Evolutionary conservation across 192 early-diverging fungal species (phyloP).

Genomic region (Spizellomyces punctatus): DNA sequence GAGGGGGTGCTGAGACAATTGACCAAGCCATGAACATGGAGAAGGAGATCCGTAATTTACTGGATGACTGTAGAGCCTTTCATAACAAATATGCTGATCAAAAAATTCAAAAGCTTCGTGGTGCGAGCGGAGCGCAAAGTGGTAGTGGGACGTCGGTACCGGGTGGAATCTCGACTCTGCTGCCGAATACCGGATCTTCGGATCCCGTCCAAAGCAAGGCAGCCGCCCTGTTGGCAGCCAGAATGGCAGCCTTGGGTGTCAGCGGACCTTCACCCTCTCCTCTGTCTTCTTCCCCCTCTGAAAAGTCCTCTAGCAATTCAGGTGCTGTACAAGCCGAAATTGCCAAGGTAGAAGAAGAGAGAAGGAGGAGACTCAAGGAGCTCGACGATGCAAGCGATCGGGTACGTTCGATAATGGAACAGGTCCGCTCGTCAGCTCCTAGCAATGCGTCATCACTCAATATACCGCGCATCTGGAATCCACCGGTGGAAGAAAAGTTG

Average conservation of each 20-base stretch:
- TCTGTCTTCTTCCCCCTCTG: slow-evolving; percentile 7
- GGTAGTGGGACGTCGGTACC: slow-evolving; percentile 17
- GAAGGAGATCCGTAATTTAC: slow-evolving; percentile 37
- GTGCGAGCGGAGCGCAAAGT: slow-evolving; percentile 6
- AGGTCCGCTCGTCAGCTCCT: slow-evolving; percentile 17
- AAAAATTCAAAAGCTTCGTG: slow-evolving; percentile 25
- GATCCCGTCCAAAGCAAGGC: slow-evolving; percentile 38
- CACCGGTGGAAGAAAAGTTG: slow-evolving; percentile 41
- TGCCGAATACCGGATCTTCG: neutral
- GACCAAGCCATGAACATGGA: slow-evolving; percentile 33
- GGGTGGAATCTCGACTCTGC: neutral
- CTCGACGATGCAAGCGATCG: slow-evolving; percentile 41
- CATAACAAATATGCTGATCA: slow-evolving; percentile 22
- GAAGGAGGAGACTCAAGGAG: slow-evolving; percentile 29
- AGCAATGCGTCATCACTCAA: neutral
- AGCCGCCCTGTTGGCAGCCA: slow-evolving; percentile 47
- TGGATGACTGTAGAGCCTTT: slow-evolving; percentile 33
- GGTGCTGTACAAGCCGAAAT: slow-evolving; percentile 31
- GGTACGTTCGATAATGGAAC: slow-evolving; percentile 27
- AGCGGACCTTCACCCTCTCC: slow-evolving; percentile 24
- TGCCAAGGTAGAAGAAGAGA: slow-evolving; percentile 41
- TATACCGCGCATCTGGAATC: slow-evolving; percentile 40
- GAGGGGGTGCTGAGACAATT: neutral
- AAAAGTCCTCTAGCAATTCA: neutral
- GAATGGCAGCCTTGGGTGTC: slow-evolving; percentile 57